Percentiles rank a stretch among this genome's conserved stretches.
Evolutionary conservation across 2,329 filamentous ascomycete species (phyloP).

Genomic region (Cytospora mali): DNA sequence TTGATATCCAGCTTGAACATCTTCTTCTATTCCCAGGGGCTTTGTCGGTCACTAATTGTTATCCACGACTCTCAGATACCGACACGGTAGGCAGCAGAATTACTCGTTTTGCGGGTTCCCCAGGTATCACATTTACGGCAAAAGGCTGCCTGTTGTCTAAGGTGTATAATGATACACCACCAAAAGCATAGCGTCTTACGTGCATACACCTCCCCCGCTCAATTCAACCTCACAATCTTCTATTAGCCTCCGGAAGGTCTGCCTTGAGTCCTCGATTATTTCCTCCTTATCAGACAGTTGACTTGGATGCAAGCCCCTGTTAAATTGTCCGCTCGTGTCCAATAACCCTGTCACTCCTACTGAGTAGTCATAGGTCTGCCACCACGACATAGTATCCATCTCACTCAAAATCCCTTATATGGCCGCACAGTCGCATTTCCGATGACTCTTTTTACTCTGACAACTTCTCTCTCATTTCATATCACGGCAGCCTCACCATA

Average conservation of each 20-base stretch:
- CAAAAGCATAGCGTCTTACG: neutral
- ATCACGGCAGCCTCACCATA: slow-evolving; percentile 2
- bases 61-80: neutral
- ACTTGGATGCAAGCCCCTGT: neutral
- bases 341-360: neutral
- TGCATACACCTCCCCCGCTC: neutral
- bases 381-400: slow-evolving; percentile 5
- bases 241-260: neutral
- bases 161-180: neutral
- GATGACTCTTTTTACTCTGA: neutral
- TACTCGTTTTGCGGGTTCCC: neutral
- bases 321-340: neutral
- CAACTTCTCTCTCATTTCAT: neutral
- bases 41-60: neutral
- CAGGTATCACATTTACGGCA: neutral
- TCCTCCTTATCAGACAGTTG: neutral
- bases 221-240: neutral
- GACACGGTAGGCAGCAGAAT: neutral
- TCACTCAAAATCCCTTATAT: slow-evolving; percentile 8
- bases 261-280: neutral
- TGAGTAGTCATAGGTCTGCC: neutral
- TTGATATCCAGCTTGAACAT: neutral
- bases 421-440: neutral
- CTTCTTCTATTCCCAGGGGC: too few relatives aligned
- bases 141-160: neutral